Percentiles rank a stretch among this genome's conserved stretches.
phyloP scores from a whole-genome alignment of 192 early-diverging fungal genomes.

The Backusella australiensis region DNA sequence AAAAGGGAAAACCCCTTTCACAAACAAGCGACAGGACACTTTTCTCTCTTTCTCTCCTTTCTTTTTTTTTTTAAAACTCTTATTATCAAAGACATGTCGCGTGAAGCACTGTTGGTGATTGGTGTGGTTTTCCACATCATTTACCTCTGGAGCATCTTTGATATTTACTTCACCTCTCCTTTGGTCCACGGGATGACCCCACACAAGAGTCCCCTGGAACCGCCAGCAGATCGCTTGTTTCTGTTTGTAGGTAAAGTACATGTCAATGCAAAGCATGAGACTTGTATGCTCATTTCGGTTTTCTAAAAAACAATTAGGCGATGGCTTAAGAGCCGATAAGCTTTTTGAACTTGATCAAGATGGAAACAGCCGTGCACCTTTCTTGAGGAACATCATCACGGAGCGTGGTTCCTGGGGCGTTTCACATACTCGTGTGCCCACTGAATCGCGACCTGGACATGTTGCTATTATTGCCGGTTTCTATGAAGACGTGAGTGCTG shows the following conservation, averaged over 20 bases:
- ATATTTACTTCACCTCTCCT: slow-evolving; percentile 98
- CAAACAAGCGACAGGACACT: not conserved
- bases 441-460: slow-evolving; percentile 94
- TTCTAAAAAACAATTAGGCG: slow-evolving; percentile 48
- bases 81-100: slow-evolving; percentile 10
- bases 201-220: slow-evolving; percentile 60
- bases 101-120: slow-evolving; percentile 62
- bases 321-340: slow-evolving; percentile 93
- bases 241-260: slow-evolving; percentile 72
- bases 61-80: not conserved
- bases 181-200: slow-evolving; percentile 96
- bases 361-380: slow-evolving; percentile 55
- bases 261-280: not conserved
- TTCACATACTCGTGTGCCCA: slow-evolving; percentile 91
- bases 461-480: slow-evolving; percentile 98
- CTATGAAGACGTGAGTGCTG: slow-evolving; percentile 98
- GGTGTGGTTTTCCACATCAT: slow-evolving; percentile 91
- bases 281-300: not conserved
- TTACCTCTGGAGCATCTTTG: slow-evolving; percentile 91
- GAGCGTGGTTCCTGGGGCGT: slow-evolving; percentile 76
- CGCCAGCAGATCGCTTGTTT: slow-evolving; percentile 85
- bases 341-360: slow-evolving; percentile 70
- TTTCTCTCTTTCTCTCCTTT: not conserved
- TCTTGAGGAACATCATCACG: slow-evolving; percentile 52
- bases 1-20: not conserved